phyloP scores from a whole-genome alignment of 2,329 filamentous ascomycete genomes.

The Aspergillus glaucus region DNA sequence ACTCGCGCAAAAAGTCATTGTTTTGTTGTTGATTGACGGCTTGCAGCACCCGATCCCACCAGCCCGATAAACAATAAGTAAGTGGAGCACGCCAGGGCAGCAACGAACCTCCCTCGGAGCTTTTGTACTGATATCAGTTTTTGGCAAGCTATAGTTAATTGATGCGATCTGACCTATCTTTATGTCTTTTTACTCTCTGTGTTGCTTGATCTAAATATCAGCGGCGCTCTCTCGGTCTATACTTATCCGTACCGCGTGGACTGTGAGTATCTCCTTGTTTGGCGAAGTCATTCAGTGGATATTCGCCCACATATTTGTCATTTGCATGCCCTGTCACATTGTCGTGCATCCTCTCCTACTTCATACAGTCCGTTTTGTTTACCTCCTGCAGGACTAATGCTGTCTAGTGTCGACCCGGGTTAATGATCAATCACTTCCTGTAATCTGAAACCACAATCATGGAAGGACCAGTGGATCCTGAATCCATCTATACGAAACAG shows the following conservation, averaged over 20 bases:
- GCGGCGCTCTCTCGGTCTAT: neutral
- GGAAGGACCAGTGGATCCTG: constrained; percentile 66
- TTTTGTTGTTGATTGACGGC: neutral
- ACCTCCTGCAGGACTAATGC: neutral
- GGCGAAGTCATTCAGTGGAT: no score
- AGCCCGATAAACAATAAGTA: constrained; percentile 10
- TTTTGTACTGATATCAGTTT: neutral
- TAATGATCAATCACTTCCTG: neutral
- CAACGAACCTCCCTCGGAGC: neutral
- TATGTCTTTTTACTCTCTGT: constrained; percentile 4
- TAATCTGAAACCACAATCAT: constrained; percentile 18
- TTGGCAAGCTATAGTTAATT: constrained; percentile 1
- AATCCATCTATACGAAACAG: constrained; percentile 87
- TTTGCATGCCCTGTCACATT: neutral
- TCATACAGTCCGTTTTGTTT: neutral
- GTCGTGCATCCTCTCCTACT: neutral
- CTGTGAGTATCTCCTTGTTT: neutral
- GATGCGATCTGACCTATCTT: neutral
- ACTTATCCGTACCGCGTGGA: neutral
- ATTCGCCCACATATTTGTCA: no score
- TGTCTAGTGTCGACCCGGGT: neutral
- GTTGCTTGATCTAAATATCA: constrained; percentile 3
- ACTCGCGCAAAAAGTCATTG: no score
- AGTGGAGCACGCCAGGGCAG: constrained; percentile 3
- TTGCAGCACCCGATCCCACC: neutral